A percentile compares a stretch with the other conserved stretches of the same genome.
These are phyloP conservation scores for Plasmopara halstedii DNA, from an alignment of 352 stramenopile genomes.

Conservation along the genomic window DNA sequence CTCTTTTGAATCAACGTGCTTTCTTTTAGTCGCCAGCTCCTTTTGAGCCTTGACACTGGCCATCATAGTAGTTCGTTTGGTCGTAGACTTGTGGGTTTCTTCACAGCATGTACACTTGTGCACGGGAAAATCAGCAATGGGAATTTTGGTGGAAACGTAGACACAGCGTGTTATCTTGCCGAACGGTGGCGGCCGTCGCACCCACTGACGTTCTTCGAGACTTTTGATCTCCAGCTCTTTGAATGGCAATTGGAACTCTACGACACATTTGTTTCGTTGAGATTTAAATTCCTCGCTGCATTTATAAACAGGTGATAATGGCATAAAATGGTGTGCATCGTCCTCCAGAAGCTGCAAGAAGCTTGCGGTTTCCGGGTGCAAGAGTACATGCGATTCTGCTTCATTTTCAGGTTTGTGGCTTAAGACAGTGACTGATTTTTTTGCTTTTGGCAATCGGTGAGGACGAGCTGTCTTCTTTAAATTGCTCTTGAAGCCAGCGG, in stretches of 20 bases:
- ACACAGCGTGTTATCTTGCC: slow-evolving; percentile 66
- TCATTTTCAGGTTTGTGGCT: slow-evolving; percentile 2
- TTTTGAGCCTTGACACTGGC: slow-evolving; percentile 30
- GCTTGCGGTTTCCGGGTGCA: slow-evolving; percentile 17
- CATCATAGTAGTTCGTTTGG: slow-evolving; percentile 47
- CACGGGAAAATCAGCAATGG: slow-evolving; percentile 43
- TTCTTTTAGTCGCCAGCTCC: slow-evolving; percentile 5
- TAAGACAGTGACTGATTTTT: slow-evolving; percentile 1
- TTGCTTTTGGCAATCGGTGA: slow-evolving; percentile 12
- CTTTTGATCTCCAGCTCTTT: slow-evolving; percentile 26
- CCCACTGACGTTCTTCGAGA: slow-evolving; percentile 38
- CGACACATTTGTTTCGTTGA: slow-evolving; percentile 3
- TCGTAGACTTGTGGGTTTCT: slow-evolving; percentile 38
- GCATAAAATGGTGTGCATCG: slow-evolving; percentile 12
- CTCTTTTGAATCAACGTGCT: slow-evolving; percentile 10
- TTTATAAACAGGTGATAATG: slow-evolving; percentile 4
- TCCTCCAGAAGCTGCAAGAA: slow-evolving; percentile 27
- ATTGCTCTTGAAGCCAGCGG: background rate
- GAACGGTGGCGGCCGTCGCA: slow-evolving; percentile 48
- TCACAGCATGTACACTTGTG: slow-evolving; percentile 73
- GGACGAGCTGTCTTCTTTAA: slow-evolving; percentile 10
- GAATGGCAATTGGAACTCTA: slow-evolving; percentile 33
- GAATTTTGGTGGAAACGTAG: slow-evolving; percentile 55
- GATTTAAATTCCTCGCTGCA: background rate
- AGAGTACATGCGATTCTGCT: background rate